Conservation (phyloP, 2,329 filamentous ascomycete genomes). For the Monilinia vaccinii-corymbosi region DNA sequence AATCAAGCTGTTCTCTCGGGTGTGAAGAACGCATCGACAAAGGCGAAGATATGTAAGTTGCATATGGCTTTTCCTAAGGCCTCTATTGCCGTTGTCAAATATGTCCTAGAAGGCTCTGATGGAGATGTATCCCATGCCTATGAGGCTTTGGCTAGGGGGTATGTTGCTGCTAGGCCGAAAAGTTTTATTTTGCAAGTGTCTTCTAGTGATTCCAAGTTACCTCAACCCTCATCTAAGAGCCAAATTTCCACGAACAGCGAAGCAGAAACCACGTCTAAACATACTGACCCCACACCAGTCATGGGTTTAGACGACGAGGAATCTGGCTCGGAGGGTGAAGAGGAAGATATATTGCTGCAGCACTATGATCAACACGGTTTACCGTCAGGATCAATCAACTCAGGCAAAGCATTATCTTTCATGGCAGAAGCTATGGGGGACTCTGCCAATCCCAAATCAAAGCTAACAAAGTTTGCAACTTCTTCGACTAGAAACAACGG, state of each 20-base stretch:
- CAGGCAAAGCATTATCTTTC: slow-evolving; percentile 24
- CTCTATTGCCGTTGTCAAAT: slow-evolving; percentile 24
- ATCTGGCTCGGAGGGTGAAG: slow-evolving; percentile 24
- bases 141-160: slow-evolving; percentile 25
- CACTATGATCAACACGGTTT: slow-evolving; percentile 28
- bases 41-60: slow-evolving; percentile 25
- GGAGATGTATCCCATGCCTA: slow-evolving; percentile 25
- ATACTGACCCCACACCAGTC: background rate
- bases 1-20: slow-evolving; percentile 14
- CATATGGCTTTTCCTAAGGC: slow-evolving; percentile 27
- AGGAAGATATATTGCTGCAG: slow-evolving; percentile 26
- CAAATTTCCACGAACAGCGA: background rate
- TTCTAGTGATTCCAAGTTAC: background rate
- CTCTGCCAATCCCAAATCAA: slow-evolving; percentile 11
- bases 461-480: slow-evolving; percentile 15
- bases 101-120: slow-evolving; percentile 23
- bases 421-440: slow-evolving; percentile 22
- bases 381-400: slow-evolving; percentile 26
- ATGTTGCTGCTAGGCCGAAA: slow-evolving; percentile 21
- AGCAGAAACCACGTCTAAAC: background rate
- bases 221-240: background rate
- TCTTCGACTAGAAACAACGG: slow-evolving; percentile 22
- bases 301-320: slow-evolving; percentile 16
- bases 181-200: slow-evolving; percentile 18
- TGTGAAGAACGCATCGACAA: slow-evolving; percentile 15